Evolutionary conservation across 768 basidiomycete species (phyloP).

Genomic region (Amylocystis lapponica): DNA sequence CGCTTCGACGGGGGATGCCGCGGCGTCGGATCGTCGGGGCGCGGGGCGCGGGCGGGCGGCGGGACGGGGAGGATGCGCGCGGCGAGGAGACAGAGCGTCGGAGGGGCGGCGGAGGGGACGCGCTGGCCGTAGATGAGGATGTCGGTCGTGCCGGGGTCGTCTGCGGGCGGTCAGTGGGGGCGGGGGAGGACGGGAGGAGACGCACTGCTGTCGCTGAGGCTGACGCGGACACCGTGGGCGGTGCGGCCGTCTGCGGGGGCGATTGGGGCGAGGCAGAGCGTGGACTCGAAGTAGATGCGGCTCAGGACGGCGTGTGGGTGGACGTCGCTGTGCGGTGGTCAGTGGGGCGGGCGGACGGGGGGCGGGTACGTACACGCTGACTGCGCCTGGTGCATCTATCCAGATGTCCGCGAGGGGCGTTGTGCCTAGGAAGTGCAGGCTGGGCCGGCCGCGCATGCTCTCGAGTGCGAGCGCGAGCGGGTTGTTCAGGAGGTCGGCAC

Average conservation of each 20-base stretch:
- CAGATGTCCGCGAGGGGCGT: conserved; percentile 49
- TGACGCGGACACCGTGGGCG: conserved; percentile 57
- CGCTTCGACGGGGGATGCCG: conserved; percentile 50
- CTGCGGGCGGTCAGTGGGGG: conserved; percentile 26
- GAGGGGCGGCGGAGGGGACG: conserved; percentile 15
- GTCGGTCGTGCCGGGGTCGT: conserved; percentile 65
- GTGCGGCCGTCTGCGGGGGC: conserved; percentile 31
- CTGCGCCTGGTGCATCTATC: conserved; percentile 43
- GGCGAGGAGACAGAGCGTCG: conserved; percentile 42
- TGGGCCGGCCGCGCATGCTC: conserved; percentile 72
- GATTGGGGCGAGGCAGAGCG: conserved; percentile 48
- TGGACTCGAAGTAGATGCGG: conserved; percentile 65
- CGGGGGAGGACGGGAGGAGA: conserved; percentile 3
- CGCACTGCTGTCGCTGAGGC: conserved; percentile 64
- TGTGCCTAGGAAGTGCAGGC: conserved; percentile 51
- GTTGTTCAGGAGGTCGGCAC: conserved; percentile 47
- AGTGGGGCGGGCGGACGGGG: no score
- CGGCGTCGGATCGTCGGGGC: conserved; percentile 78
- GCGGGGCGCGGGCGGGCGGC: conserved; percentile 31
- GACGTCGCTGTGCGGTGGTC: conserved; percentile 57
- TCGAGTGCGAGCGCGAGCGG: conserved; percentile 68
- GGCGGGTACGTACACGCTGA: conserved; percentile 41
- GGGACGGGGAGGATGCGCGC: conserved; percentile 48
- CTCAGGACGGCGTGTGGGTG: conserved; percentile 60
- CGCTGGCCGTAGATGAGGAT: conserved; percentile 51